Percentiles rank a stretch among this genome's conserved stretches.
These are phyloP conservation scores for Atkinsonella texensis DNA, from an alignment of 2,329 filamentous ascomycete species.

Conservation along the genomic window DNA sequence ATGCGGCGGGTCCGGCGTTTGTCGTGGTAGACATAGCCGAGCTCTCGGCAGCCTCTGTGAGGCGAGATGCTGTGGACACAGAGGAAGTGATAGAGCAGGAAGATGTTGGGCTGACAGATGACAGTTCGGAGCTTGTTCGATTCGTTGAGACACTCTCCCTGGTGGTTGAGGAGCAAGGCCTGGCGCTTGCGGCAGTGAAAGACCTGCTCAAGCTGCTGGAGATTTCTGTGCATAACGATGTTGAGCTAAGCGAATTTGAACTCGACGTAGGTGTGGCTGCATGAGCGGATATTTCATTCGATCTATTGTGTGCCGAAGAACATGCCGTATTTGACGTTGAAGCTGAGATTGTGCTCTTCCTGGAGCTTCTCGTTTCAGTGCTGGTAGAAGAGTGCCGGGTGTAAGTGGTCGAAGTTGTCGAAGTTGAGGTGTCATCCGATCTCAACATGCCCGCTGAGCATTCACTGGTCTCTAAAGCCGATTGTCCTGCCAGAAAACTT, in stretches of 20 bases:
- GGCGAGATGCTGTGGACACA: neutral
- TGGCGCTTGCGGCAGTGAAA: neutral
- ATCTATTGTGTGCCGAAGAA: neutral
- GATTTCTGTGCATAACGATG: slow-evolving; percentile 1
- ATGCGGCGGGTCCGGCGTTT: slow-evolving; percentile 2
- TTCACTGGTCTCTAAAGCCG: neutral
- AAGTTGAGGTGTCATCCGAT: neutral
- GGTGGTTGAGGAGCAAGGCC: neutral
- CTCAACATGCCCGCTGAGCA: neutral
- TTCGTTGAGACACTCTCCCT: neutral
- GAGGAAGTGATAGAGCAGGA: neutral
- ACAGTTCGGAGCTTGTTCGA: neutral
- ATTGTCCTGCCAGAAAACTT: neutral
- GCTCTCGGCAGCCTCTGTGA: neutral
- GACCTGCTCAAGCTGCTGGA: neutral
- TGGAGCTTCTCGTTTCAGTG: neutral
- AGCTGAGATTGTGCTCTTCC: neutral
- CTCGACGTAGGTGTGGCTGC: neutral
- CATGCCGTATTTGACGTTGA: neutral
- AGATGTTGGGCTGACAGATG: neutral
- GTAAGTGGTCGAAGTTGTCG: neutral
- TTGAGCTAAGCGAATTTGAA: neutral
- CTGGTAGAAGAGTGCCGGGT: neutral
- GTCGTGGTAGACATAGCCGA: neutral
- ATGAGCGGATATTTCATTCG: neutral